A percentile compares a stretch with the other conserved stretches of the same genome.
phyloP scores from a whole-genome alignment of 2,329 filamentous ascomycete species.

The Fusarium poae region DNA sequence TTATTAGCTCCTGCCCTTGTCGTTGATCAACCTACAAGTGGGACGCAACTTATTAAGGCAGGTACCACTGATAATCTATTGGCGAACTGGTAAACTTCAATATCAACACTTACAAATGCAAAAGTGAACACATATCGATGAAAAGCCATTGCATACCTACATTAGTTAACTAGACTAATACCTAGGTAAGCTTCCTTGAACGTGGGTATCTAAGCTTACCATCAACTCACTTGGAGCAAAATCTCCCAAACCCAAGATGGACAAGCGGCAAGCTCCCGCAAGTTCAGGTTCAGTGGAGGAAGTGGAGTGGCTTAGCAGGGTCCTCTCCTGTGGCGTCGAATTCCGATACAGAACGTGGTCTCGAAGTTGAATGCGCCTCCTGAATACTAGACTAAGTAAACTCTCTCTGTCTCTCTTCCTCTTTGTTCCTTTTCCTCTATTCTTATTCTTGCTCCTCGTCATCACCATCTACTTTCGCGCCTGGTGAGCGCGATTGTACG shows the following conservation, averaged over 20 bases:
- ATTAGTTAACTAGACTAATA: too few species aligned
- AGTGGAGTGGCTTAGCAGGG: slow-evolving; percentile 39
- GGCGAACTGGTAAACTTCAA: background rate
- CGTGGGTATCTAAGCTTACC: background rate
- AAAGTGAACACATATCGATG: background rate
- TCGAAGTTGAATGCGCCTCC: slow-evolving; percentile 42
- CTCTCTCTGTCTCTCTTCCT: slow-evolving; percentile 13
- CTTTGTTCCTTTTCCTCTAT: slow-evolving; percentile 22
- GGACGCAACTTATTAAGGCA: slow-evolving; percentile 1
- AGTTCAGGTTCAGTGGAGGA: slow-evolving; percentile 5
- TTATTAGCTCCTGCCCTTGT: slow-evolving; percentile 1
- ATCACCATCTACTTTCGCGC: slow-evolving; percentile 31
- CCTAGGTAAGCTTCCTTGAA: background rate
- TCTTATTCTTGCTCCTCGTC: slow-evolving; percentile 34
- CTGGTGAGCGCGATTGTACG: slow-evolving; percentile 39
- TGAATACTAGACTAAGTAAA: slow-evolving; percentile 20
- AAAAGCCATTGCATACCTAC: background rate
- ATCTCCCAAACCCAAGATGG: slow-evolving; percentile 14
- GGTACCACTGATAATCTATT: background rate
- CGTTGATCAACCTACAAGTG: slow-evolving; percentile 5
- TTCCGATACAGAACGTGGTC: slow-evolving; percentile 42
- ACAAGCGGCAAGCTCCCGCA: slow-evolving; percentile 25
- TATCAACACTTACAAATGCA: background rate
- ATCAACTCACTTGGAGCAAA: slow-evolving; percentile 13
- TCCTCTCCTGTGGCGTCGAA: slow-evolving; percentile 34